Conservation (phyloP, 2,329 filamentous ascomycete species). For the Trichoderma lentiforme region DNA sequence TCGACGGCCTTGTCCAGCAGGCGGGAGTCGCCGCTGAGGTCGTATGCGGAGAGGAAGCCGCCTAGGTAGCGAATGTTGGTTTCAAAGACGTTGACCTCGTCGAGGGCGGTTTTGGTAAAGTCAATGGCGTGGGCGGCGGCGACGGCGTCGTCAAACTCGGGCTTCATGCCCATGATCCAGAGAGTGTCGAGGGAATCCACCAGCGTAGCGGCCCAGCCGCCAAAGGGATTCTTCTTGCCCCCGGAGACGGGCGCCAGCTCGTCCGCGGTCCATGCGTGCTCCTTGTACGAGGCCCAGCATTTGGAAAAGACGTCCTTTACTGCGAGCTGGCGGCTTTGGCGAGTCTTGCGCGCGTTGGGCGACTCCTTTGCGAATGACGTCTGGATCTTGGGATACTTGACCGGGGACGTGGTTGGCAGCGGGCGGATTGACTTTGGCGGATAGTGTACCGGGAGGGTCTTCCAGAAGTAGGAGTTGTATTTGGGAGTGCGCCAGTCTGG, state of each 20-base stretch:
- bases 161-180: conserved; percentile 57
- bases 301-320: conserved; percentile 43
- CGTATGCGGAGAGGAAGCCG: conserved; percentile 50
- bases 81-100: conserved; percentile 50
- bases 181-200: conserved; percentile 61
- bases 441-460: conserved; percentile 27
- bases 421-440: conserved; percentile 28
- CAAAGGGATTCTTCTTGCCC: conserved; percentile 45
- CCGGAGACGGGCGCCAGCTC: conserved; percentile 50
- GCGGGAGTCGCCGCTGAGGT: conserved; percentile 42
- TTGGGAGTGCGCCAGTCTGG: conserved; percentile 23
- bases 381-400: conserved; percentile 35
- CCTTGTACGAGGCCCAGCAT: conserved; percentile 50
- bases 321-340: conserved; percentile 32
- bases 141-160: conserved; percentile 55
- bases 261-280: conserved; percentile 50
- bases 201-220: conserved; percentile 56
- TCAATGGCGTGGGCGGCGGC: conserved; percentile 47
- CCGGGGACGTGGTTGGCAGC: conserved; percentile 30
- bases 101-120: conserved; percentile 43
- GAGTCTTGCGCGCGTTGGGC: neutral
- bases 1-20: conserved; percentile 48
- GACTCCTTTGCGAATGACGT: conserved; percentile 29
- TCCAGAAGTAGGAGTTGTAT: conserved; percentile 31
- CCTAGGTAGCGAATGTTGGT: conserved; percentile 55